Percentiles rank a stretch among this genome's conserved stretches.
These are phyloP conservation scores for Eruca vesicaria DNA, from an alignment of 441 rosid genomes.

Conservation along the genomic window DNA sequence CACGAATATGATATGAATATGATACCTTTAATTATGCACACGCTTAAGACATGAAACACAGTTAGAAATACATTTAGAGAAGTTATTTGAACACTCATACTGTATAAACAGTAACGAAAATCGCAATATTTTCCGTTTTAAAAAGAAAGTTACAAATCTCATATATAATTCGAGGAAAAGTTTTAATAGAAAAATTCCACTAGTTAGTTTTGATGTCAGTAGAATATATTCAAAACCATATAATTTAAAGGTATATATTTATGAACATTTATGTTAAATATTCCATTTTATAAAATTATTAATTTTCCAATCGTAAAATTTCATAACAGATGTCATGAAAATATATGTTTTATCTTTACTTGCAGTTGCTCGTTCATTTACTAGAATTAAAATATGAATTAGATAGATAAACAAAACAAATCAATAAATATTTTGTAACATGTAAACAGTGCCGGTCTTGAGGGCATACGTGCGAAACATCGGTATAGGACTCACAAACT, in stretches of 20 bases:
- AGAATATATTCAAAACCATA: background rate
- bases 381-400: background rate
- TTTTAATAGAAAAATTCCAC: background rate
- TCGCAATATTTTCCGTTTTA: background rate
- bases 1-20: conserved; percentile 29
- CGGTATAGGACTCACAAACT: too few relatives aligned
- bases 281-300: background rate
- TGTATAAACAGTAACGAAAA: background rate
- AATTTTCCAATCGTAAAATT: background rate
- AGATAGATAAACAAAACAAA: background rate
- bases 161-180: background rate
- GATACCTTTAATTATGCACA: conserved; percentile 23
- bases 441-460: background rate
- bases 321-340: too few relatives aligned
- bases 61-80: conserved; percentile 14
- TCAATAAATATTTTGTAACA: background rate
- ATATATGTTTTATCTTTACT: background rate
- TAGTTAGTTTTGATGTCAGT: background rate
- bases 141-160: background rate
- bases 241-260: background rate
- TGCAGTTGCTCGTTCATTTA: background rate
- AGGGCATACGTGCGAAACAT: too few relatives aligned
- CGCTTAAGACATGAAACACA: conserved; percentile 28
- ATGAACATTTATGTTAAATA: background rate
- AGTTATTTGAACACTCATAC: conserved; percentile 2